A percentile compares a stretch with the other conserved stretches of the same genome.
phyloP scores from a whole-genome alignment of 2,329 filamentous ascomycete genomes.

The Aspergillus unguis region DNA sequence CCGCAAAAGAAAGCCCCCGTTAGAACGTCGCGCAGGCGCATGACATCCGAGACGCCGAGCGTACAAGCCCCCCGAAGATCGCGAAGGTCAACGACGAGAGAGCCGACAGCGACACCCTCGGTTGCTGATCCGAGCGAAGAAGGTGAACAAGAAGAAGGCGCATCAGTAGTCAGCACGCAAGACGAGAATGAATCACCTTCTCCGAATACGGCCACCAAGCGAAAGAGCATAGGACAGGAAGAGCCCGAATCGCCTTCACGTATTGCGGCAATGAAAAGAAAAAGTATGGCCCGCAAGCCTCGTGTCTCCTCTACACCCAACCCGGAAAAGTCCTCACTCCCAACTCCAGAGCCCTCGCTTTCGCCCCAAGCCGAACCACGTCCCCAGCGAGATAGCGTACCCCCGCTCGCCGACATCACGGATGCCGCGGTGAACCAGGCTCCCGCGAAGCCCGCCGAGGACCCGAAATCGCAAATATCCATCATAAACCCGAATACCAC shows the following conservation, averaged over 20 bases:
- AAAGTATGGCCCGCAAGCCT: conserved; percentile 52
- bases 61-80: conserved; percentile 29
- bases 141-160: conserved; percentile 19
- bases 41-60: conserved; percentile 47
- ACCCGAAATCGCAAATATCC: conserved; percentile 49
- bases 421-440: conserved; percentile 62
- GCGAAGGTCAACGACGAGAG: conserved; percentile 46
- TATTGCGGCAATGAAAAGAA: conserved; percentile 65
- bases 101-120: conserved; percentile 59
- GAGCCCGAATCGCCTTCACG: conserved; percentile 55
- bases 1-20: conserved; percentile 54
- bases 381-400: conserved; percentile 44
- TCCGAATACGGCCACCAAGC: conserved; percentile 65
- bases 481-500: conserved; percentile 74
- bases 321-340: conserved; percentile 41
- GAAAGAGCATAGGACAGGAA: conserved; percentile 56
- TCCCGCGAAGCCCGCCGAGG: conserved; percentile 41
- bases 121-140: conserved; percentile 40
- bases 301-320: conserved; percentile 41
- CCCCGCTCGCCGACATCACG: conserved; percentile 73
- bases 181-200: conserved; percentile 54
- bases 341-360: conserved; percentile 51
- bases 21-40: conserved; percentile 56
- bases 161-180: conserved; percentile 35
- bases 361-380: conserved; percentile 48